A percentile compares a stretch with the other conserved stretches of the same genome.
Conservation (phyloP, 768 basidiomycete genomes). For the Panellus pusillus region DNA sequence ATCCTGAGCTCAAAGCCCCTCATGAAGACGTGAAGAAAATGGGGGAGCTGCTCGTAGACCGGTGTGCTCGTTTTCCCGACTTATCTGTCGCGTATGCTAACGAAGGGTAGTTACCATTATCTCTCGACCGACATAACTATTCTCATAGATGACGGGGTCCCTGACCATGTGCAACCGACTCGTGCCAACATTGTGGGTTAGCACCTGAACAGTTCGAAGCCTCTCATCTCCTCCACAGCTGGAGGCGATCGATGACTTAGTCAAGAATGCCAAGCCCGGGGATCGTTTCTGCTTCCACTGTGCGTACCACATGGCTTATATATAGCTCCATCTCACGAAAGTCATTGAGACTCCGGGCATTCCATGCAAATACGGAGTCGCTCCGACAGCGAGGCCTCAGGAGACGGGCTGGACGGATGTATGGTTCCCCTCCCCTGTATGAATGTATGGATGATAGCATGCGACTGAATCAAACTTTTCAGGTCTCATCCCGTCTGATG, state of each 20-base stretch:
- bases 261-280: conserved; percentile 20
- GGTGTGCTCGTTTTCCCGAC: not conserved
- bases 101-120: too few relatives aligned
- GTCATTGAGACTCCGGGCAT: conserved; percentile 15
- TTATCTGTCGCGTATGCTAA: too few relatives aligned
- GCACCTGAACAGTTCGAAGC: not conserved
- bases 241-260: not conserved
- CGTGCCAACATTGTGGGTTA: conserved; percentile 8
- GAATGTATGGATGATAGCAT: too few relatives aligned
- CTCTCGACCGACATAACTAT: conserved; percentile 1
- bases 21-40: conserved; percentile 10
- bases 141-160: conserved; percentile 7
- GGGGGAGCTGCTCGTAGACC: not conserved
- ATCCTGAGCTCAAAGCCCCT: not conserved
- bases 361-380: conserved; percentile 5
- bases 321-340: not conserved
- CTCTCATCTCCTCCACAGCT: conserved; percentile 11
- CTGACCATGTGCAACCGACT: conserved; percentile 3
- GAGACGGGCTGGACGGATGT: conserved; percentile 22
- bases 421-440: not conserved
- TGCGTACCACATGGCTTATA: conserved; percentile 5
- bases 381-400: conserved; percentile 11
- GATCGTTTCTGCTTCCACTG: conserved; percentile 28
- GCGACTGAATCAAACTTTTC: not conserved
- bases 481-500: conserved; percentile 14